Percentiles rank a stretch among this genome's conserved stretches.
Evolutionary conservation across 192 early-diverging fungal genomes (phyloP).

Genomic region (Entomortierella lignicola): DNA sequence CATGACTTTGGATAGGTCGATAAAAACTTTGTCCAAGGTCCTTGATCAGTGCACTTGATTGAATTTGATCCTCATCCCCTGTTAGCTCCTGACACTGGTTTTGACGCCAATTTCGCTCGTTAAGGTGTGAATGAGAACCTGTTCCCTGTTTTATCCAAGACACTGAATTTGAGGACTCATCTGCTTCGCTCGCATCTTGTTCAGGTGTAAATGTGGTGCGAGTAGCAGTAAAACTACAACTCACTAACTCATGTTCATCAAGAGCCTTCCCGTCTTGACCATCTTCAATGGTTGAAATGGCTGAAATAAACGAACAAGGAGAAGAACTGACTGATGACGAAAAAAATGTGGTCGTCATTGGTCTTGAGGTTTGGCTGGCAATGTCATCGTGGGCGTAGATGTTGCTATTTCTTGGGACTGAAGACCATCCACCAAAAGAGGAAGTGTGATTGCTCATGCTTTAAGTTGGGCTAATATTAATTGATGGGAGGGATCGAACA

Average conservation of each 20-base stretch:
- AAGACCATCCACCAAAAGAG: background rate
- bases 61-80: slow-evolving; percentile 4
- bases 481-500: background rate
- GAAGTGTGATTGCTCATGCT: slow-evolving; percentile 4
- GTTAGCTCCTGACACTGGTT: background rate
- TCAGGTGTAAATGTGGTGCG: background rate
- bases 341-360: slow-evolving; percentile 10
- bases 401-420: slow-evolving; percentile 1
- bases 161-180: background rate
- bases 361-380: background rate
- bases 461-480: background rate
- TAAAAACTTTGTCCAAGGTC: background rate
- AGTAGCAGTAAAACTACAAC: slow-evolving; percentile 12
- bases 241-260: slow-evolving; percentile 27
- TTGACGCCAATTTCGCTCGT: slow-evolving; percentile 8
- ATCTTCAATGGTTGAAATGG: slow-evolving; percentile 17
- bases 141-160: background rate
- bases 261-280: background rate
- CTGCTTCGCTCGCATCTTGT: background rate
- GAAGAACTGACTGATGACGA: slow-evolving; percentile 36
- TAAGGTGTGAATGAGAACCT: background rate
- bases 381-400: background rate
- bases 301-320: slow-evolving; percentile 38
- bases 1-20: background rate
- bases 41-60: background rate